These are phyloP conservation scores for Piloderma croceum DNA, from an alignment of 768 basidiomycete genomes.

Conservation along the genomic window DNA sequence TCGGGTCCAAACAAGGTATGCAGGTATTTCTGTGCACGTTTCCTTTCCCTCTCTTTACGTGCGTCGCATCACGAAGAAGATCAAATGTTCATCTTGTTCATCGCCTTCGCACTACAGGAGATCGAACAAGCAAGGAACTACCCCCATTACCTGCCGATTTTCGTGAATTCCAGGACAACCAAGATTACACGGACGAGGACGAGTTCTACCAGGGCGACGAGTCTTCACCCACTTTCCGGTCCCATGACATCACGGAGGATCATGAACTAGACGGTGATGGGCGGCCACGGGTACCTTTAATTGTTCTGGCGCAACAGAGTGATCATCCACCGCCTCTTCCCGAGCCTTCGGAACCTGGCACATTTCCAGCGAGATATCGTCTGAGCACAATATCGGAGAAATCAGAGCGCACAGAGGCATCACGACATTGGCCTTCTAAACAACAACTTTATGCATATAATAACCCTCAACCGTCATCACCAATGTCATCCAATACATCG, in stretches of 20 bases:
- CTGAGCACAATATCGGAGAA: conserved; percentile 65
- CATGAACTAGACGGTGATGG: no score
- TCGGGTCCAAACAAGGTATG: conserved; percentile 45
- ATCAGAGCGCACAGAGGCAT: conserved; percentile 60
- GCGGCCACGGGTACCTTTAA: conserved; percentile 52
- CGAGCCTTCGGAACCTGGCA: conserved; percentile 24
- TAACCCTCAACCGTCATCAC: conserved; percentile 33
- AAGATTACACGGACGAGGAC: no score
- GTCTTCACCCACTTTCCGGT: neutral
- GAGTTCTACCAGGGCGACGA: neutral
- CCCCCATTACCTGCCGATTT: no score
- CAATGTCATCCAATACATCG: conserved; percentile 34
- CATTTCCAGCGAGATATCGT: conserved; percentile 27
- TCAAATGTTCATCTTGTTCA: conserved; percentile 20
- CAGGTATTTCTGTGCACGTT: no score
- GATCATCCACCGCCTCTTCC: conserved; percentile 21
- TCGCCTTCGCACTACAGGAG: conserved; percentile 15
- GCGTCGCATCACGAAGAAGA: conserved; percentile 3
- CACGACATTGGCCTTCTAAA: conserved; percentile 41
- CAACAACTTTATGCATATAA: conserved; percentile 34
- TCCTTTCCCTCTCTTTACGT: conserved; percentile 20
- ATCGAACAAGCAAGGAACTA: no score
- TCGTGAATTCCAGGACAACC: no score
- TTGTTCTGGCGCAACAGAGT: conserved; percentile 55
- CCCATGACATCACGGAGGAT: no score